phyloP scores from a whole-genome alignment of 192 early-diverging fungal species.

The Coemansia furcata region DNA sequence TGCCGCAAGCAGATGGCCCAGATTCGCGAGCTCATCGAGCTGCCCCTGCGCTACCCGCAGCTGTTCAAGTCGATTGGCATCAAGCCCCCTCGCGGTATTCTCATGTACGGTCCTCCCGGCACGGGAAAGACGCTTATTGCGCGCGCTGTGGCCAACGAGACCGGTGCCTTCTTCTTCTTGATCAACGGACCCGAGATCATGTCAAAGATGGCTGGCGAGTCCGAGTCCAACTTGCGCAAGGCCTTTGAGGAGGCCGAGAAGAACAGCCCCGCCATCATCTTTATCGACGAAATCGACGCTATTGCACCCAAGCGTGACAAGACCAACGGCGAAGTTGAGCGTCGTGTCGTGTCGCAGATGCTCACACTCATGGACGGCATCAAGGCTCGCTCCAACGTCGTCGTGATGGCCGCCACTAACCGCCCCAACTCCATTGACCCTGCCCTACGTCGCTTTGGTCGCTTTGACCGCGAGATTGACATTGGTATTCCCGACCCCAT shows the following conservation, averaged over 20 bases:
- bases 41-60: constrained; percentile 97
- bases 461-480: constrained; percentile 98
- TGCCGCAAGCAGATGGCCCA: constrained; percentile 98
- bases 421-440: constrained; percentile 98
- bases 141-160: constrained; percentile 98
- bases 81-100: constrained; percentile 96
- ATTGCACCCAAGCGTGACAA: constrained; percentile 99
- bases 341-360: constrained; percentile 97
- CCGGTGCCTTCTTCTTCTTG: constrained; percentile 98
- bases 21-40: constrained; percentile 97
- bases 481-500: constrained; percentile 99
- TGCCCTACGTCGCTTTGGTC: constrained; percentile 97
- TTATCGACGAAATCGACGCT: constrained; percentile 99
- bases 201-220: constrained; percentile 99
- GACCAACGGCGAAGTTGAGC: constrained; percentile 98
- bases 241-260: constrained; percentile 99
- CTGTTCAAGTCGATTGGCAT: constrained; percentile 99
- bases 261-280: constrained; percentile 96
- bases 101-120: constrained; percentile 98
- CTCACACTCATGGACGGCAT: constrained; percentile 98
- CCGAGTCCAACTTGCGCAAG: constrained; percentile 95
- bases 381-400: constrained; percentile 94
- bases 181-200: constrained; percentile 99
- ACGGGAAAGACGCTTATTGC: constrained; percentile 99
- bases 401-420: constrained; percentile 99